Percentiles rank a stretch among this genome's conserved stretches.
These are phyloP conservation scores for Misopates orontium DNA, from an alignment of 257 asterid species.

Conservation along the genomic window DNA sequence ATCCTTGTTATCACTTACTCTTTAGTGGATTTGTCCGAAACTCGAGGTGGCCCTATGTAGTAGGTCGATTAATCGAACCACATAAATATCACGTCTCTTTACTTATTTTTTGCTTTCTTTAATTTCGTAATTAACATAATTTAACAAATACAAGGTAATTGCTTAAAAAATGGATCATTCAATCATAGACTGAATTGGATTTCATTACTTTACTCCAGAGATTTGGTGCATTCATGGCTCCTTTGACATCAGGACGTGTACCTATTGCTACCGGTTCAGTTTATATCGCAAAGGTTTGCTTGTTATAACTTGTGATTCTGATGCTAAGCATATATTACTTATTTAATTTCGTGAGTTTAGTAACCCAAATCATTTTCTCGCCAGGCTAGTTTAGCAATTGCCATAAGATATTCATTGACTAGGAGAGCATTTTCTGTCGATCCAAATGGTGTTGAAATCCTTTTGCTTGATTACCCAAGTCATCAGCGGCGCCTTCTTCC, in stretches of 20 bases:
- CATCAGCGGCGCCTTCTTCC: conserved; percentile 95
- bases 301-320: background rate
- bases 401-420: conserved; percentile 80
- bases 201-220: conserved; percentile 54
- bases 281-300: conserved; percentile 74
- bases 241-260: conserved; percentile 96
- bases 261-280: conserved; percentile 69
- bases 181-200: conserved; percentile 14
- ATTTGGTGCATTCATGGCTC: conserved; percentile 96
- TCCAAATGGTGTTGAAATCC: conserved; percentile 71
- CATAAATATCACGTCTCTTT: no score
- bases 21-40: no score
- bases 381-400: conserved; percentile 79
- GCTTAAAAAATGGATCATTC: no score
- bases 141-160: no score
- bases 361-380: conserved; percentile 22
- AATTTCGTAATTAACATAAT: no score
- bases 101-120: no score
- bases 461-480: conserved; percentile 96
- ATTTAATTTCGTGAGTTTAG: background rate
- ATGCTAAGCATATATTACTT: no score
- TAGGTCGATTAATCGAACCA: no score
- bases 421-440: conserved; percentile 87
- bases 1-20: no score
- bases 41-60: no score